Evolutionary conservation across 129 eudicot species (phyloP), one percentile per base, ranked within the genome.

Genomic region (Flaveria robusta): DNA sequence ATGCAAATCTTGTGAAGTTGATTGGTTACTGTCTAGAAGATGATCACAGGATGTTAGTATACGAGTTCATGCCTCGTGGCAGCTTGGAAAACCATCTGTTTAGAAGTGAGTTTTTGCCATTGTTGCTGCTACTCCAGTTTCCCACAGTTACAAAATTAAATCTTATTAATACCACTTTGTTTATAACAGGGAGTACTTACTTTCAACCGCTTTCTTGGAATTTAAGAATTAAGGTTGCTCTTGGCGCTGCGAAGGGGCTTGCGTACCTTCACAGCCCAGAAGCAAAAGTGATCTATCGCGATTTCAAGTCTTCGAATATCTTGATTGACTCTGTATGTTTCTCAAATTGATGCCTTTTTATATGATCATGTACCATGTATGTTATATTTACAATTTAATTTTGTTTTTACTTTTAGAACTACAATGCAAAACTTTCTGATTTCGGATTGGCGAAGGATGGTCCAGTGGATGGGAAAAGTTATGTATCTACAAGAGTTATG

Each of bases 371-470:
- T 58, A 8, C 22, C 1, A 16, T 27, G 9, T 26, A 8, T 29
- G 15, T 8, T 16, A 55, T 72, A 6, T 7, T 56, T 31, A 22
- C 20, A 1, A 14, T 12, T 62, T n/a, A 69, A 34, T 2, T 41
- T 56, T 86, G 82, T 4, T 3, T 50, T 22, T 66, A 66, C 8
- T 14, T 4, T 3, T 43, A 67, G 81, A 50, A 67, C 19, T 67
- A 37, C 55, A 89, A 95, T 15, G 74, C 88, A 1, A 92, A 83
- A 80, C 89, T 52, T 39, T 77, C 56, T 37, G 82, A 84, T 73
- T 85, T 88, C 12, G 88, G 92, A 60, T 87, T 24, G 68, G 78
- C 78, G 2, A 74, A 58, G 69, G 70, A 74, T 14, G 70, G 78
- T 12, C 78, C 69, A 23, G 58, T 15, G 49, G 78, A 74, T 41